These are phyloP conservation scores for Miscanthus lutarioriparius DNA, from an alignment of 176 grass and related monocot species.

Conservation along the genomic window DNA sequence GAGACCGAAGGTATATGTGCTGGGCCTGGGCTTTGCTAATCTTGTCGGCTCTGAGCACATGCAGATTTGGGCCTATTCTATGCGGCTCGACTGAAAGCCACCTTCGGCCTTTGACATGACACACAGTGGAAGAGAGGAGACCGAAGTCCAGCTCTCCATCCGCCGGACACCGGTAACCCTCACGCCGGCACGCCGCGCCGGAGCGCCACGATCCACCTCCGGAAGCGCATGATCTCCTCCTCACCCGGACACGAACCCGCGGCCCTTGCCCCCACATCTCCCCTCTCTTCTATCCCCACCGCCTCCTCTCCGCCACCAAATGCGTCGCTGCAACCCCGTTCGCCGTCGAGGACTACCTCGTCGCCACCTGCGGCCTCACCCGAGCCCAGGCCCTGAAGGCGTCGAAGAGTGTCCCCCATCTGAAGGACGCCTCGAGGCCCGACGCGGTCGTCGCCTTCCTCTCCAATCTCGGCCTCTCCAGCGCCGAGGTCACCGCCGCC, in stretches of 20 bases:
- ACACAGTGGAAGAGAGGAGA: background rate
- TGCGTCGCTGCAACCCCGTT: background rate
- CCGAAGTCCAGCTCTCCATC: too few relatives aligned
- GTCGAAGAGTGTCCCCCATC: conserved; percentile 5
- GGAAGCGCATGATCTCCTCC: background rate
- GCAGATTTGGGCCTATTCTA: background rate
- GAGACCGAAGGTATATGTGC: background rate
- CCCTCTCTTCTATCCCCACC: background rate
- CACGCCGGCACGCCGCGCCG: background rate
- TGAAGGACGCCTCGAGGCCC: conserved; percentile 15
- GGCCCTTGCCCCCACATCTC: background rate
- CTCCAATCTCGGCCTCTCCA: conserved; percentile 20
- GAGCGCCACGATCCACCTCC: background rate
- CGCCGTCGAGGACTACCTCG: conserved; percentile 37
- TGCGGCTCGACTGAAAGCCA: background rate
- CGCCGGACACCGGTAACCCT: background rate
- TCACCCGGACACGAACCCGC: background rate
- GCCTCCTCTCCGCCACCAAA: conserved; percentile 17
- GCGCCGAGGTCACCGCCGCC: background rate
- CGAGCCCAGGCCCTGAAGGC: background rate
- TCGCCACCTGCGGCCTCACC: conserved; percentile 36
- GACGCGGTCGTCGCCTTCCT: conserved; percentile 40
- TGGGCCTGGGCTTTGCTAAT: background rate
- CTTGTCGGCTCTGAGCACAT: background rate
- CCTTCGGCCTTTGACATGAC: background rate